Conservation (phyloP, 352 stramenopile genomes). For the Phytophthora pistaciae region DNA sequence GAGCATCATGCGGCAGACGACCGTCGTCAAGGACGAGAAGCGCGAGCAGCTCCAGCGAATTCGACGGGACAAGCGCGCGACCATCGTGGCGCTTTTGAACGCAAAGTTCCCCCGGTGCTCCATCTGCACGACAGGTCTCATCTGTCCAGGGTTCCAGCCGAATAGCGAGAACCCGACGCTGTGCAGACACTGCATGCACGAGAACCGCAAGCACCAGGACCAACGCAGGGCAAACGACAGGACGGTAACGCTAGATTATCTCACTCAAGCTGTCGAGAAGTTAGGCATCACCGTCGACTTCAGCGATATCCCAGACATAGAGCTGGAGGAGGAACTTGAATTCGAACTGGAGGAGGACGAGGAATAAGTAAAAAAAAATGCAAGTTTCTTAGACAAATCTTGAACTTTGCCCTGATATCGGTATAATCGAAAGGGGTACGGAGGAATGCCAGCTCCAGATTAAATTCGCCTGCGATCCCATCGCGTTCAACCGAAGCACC, state of each 20-base stretch:
- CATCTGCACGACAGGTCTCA: conserved; percentile 68
- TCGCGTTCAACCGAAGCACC: too few species aligned
- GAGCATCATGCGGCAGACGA: conserved; percentile 62
- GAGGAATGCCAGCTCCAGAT: too few species aligned
- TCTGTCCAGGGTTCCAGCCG: conserved; percentile 81
- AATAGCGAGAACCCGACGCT: conserved; percentile 73
- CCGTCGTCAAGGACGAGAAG: conserved; percentile 53
- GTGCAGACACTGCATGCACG: conserved; percentile 84
- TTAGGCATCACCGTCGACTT: conserved; percentile 67
- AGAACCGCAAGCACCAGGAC: conserved; percentile 71
- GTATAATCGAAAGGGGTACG: too few species aligned
- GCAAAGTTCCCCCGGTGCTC: conserved; percentile 66
- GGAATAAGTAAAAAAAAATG: too few species aligned
- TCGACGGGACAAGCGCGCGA: conserved; percentile 47
- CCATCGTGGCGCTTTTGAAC: conserved; percentile 65
- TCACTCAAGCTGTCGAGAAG: conserved; percentile 59
- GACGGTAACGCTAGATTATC: conserved; percentile 53
- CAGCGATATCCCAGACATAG: conserved; percentile 59
- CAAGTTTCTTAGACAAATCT: too few species aligned
- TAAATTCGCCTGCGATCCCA: too few species aligned
- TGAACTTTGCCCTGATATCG: too few species aligned
- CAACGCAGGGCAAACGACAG: conserved; percentile 47
- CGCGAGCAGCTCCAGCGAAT: conserved; percentile 54
- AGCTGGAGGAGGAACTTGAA: conserved; percentile 67
- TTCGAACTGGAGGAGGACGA: conserved; percentile 48